Conservation (phyloP, 441 rosid species). For the Raphanus hybrid region DNA sequence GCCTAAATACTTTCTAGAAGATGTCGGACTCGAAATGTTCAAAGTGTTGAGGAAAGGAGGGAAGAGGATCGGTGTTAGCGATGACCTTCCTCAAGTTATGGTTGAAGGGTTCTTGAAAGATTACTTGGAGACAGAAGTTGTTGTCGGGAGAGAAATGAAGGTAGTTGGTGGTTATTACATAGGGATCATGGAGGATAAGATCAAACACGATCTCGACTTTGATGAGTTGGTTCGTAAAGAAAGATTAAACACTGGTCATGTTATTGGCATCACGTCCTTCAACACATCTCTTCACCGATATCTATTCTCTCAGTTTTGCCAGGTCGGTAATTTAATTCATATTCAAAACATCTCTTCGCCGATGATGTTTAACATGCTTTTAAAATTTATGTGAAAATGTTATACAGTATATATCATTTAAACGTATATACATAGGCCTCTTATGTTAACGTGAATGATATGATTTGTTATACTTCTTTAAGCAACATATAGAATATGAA, state of each 20-base stretch:
- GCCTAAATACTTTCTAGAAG: slow-evolving; percentile 58
- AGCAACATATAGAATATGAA: slow-evolving; percentile 1
- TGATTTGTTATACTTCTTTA: background rate
- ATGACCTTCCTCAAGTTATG: slow-evolving; percentile 57
- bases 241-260: slow-evolving; percentile 16
- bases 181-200: slow-evolving; percentile 56
- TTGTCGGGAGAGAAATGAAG: slow-evolving; percentile 57
- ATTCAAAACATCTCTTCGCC: background rate
- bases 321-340: slow-evolving; percentile 34
- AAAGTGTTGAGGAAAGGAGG: slow-evolving; percentile 49
- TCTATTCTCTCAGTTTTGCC: slow-evolving; percentile 48
- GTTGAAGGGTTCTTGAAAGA: slow-evolving; percentile 61
- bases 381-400: background rate
- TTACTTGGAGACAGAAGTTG: slow-evolving; percentile 54
- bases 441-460: too few species aligned
- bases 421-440: background rate
- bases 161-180: slow-evolving; percentile 53
- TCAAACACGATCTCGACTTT: slow-evolving; percentile 24
- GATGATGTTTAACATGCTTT: background rate
- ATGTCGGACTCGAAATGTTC: slow-evolving; percentile 53
- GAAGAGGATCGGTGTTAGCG: slow-evolving; percentile 50
- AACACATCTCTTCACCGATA: slow-evolving; percentile 44
- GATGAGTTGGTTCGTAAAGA: slow-evolving; percentile 44
- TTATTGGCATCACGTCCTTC: slow-evolving; percentile 49
- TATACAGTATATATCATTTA: background rate